Base-by-base conservation (phyloP, 306 rosid species). In the Malus orientalis region DNA sequence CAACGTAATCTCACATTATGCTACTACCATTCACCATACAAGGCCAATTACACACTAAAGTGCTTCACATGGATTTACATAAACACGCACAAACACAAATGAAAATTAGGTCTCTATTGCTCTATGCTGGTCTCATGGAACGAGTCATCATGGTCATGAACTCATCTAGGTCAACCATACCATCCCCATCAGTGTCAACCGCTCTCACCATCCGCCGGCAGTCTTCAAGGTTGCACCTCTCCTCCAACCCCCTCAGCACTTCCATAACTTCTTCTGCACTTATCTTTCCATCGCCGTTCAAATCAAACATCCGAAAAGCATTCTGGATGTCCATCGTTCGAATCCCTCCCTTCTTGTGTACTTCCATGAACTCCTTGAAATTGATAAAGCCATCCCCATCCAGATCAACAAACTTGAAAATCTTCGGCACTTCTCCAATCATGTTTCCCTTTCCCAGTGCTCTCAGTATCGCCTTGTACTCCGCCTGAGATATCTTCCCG, bases 341-440 rank as follows among this genome's bases (percentile, higher is more conserved):
- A 58, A 92, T 67, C 53, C 96, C 97, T 5, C 96, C 89, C 73
- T 79, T 85, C 85, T 86, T 86, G 71, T 87, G 88, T 33, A 87
- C 89, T 74, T 93, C 96, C 89, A 92, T 82, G 60, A 92, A 95
- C 79, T 91, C 97, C 25, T 81, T 76, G 73, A 91, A 90, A 60
- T 79, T 85, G 66, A 95, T 90, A 71, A 84, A 95, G 38, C 97
- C 93, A 71, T 95, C 99, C 63, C 96, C 91, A 59, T 92, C 97
- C 74, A 82, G 70, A 85, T 95, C 99, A 69, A 77, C 95, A 62
- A 78, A 84, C 83, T 65, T 68, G 74, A 94, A 94, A 54, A 94
- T 93, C 67, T 82, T 81, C 19, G 85, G 80, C 78, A 94, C 98
- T 15, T 91, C 93, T 22, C 72, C 86, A 54, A 80, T 61, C 4